These are phyloP conservation scores for Alliaria petiolata DNA, from an alignment of 345 rosid species.

Conservation along the genomic window DNA sequence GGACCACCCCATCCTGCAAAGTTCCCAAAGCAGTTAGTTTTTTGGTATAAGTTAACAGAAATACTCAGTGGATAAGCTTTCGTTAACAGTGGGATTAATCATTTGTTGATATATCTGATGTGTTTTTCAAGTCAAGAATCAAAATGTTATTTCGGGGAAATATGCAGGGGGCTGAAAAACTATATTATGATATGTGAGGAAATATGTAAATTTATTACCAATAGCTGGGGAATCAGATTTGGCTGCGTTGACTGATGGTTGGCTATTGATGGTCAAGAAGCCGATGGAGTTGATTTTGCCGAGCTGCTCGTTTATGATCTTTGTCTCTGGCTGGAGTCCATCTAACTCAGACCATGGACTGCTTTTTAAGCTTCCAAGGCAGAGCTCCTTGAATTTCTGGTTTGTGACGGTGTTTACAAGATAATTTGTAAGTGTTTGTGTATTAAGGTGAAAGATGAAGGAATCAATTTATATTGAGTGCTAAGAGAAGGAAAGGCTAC, in stretches of 20 bases:
- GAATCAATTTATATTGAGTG: neutral
- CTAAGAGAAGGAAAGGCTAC: constrained; percentile 34
- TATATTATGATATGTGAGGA: neutral
- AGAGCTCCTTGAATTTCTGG: constrained; percentile 80
- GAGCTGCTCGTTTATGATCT: constrained; percentile 77
- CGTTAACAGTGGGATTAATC: neutral
- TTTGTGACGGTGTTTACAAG: constrained; percentile 16
- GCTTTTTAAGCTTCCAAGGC: constrained; percentile 77
- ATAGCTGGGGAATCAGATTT: constrained; percentile 75
- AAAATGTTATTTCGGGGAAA: neutral
- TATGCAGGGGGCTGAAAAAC: neutral
- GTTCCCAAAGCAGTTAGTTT: neutral
- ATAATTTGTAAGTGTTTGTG: constrained; percentile 12
- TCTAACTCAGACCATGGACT: constrained; percentile 98
- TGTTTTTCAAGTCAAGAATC: neutral
- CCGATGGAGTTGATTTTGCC: constrained; percentile 83
- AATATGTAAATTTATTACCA: constrained; percentile 36
- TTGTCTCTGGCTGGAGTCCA: constrained; percentile 93
- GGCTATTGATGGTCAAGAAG: constrained; percentile 93
- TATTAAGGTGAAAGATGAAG: neutral
- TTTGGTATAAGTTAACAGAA: neutral
- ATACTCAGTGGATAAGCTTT: neutral
- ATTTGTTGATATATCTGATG: neutral
- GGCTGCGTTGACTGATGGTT: constrained; percentile 89
- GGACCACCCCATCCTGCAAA: constrained; percentile 96